These are phyloP conservation scores for Vanrija humicola DNA, from an alignment of 1,284 basidiomycete genomes.

Conservation along the genomic window DNA sequence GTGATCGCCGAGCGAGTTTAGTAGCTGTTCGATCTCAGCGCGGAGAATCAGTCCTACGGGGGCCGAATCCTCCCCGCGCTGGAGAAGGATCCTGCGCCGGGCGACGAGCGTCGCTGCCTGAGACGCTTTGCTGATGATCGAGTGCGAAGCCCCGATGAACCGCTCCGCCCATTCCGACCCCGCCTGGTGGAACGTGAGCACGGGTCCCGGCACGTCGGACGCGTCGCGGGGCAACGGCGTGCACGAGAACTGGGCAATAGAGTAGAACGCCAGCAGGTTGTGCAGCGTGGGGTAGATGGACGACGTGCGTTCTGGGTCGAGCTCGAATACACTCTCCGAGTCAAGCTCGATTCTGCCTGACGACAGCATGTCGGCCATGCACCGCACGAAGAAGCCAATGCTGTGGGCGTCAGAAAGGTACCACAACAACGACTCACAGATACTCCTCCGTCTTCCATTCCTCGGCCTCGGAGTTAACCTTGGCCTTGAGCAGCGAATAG, in stretches of 20 bases:
- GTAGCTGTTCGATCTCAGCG: conserved; percentile 10
- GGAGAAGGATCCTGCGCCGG: conserved; percentile 5
- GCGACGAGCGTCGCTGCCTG: conserved; percentile 15
- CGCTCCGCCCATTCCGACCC: conserved; percentile 23
- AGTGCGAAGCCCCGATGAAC: conserved; percentile 18
- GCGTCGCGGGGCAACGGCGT: not conserved
- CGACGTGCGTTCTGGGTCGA: conserved; percentile 1
- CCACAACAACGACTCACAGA: conserved; percentile 1
- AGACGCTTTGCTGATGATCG: conserved; percentile 11
- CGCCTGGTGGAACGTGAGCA: not conserved
- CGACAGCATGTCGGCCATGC: conserved; percentile 24
- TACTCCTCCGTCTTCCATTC: conserved; percentile 22
- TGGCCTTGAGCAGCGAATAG: conserved; percentile 14
- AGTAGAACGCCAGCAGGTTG: conserved; percentile 21
- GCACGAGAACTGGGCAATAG: conserved; percentile 11
- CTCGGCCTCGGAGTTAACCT: conserved; percentile 9
- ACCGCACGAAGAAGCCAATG: conserved; percentile 21
- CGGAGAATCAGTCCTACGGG: not conserved
- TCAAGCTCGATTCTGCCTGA: conserved; percentile 10
- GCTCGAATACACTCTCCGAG: conserved; percentile 7
- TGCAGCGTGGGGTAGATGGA: conserved; percentile 10
- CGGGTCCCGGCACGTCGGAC: not conserved
- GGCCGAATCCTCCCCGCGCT: conserved; percentile 2
- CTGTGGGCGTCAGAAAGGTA: not conserved
- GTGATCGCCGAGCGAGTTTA: conserved; percentile 2